Percentiles rank a stretch among this genome's conserved stretches.
phyloP scores from a whole-genome alignment of 768 basidiomycete genomes.

The Naganishia vishniacii region DNA sequence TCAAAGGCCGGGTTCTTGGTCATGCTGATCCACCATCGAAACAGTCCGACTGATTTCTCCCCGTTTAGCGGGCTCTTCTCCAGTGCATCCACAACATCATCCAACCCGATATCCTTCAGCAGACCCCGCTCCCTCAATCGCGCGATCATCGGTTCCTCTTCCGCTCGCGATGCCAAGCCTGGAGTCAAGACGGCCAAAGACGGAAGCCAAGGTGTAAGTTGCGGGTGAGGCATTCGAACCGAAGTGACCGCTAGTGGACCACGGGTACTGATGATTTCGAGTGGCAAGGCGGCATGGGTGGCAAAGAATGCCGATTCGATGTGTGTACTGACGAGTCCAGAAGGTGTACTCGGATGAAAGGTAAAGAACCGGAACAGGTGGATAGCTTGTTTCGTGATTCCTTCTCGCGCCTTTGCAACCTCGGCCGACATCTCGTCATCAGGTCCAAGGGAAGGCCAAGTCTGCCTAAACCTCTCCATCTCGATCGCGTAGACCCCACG shows the following conservation, averaged over 20 bases:
- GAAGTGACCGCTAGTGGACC: slow-evolving; percentile 65
- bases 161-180: slow-evolving; percentile 35
- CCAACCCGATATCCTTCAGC: slow-evolving; percentile 68
- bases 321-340: slow-evolving; percentile 63
- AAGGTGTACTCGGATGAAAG: slow-evolving; percentile 81
- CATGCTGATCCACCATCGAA: slow-evolving; percentile 74
- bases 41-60: slow-evolving; percentile 69
- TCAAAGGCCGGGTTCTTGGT: slow-evolving; percentile 50
- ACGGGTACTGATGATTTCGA: slow-evolving; percentile 68
- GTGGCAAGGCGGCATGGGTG: slow-evolving; percentile 54
- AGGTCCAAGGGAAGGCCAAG: slow-evolving; percentile 53
- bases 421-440: slow-evolving; percentile 28
- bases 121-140: slow-evolving; percentile 60
- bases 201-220: slow-evolving; percentile 69
- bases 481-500: slow-evolving; percentile 82
- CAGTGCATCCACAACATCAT: slow-evolving; percentile 76
- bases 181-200: slow-evolving; percentile 68
- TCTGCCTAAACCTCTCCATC: slow-evolving; percentile 57
- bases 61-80: slow-evolving; percentile 63
- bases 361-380: slow-evolving; percentile 87
- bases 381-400: slow-evolving; percentile 60
- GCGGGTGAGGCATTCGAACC: slow-evolving; percentile 68
- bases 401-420: slow-evolving; percentile 38
- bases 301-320: slow-evolving; percentile 75
- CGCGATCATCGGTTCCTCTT: slow-evolving; percentile 58